Evolutionary conservation across 2,329 filamentous ascomycete species (phyloP).

Genomic region (Emergomyces orientalis): DNA sequence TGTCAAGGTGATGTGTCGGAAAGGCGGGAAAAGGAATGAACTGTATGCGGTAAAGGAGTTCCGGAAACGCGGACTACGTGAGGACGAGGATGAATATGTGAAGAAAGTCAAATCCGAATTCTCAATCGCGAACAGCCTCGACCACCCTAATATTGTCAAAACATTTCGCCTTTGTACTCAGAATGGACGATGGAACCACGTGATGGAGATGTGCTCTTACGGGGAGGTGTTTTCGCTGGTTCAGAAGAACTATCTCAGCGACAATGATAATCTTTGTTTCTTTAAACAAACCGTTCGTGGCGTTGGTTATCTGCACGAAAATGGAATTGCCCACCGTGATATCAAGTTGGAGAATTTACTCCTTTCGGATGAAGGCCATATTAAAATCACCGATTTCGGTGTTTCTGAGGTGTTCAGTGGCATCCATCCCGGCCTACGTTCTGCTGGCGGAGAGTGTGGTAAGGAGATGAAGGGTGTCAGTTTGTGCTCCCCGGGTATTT

Average conservation of each 20-base stretch:
- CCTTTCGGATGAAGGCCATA: slow-evolving; percentile 65
- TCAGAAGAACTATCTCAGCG: slow-evolving; percentile 57
- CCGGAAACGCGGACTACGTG: slow-evolving; percentile 58
- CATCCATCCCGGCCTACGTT: slow-evolving; percentile 66
- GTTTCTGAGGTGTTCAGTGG: slow-evolving; percentile 79
- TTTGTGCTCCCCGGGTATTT: slow-evolving; percentile 68
- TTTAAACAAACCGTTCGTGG: slow-evolving; percentile 86
- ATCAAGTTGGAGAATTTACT: slow-evolving; percentile 85
- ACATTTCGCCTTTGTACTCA: slow-evolving; percentile 68
- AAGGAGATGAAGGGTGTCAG: slow-evolving; percentile 62
- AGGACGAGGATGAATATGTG: slow-evolving; percentile 65
- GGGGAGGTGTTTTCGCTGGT: slow-evolving; percentile 73
- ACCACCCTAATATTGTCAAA: slow-evolving; percentile 81
- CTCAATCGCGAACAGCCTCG: slow-evolving; percentile 72
- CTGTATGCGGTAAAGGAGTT: slow-evolving; percentile 85
- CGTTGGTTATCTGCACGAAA: slow-evolving; percentile 67
- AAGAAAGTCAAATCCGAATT: slow-evolving; percentile 89
- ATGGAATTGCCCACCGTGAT: slow-evolving; percentile 83
- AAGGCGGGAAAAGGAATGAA: slow-evolving; percentile 51
- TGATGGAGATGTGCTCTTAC: slow-evolving; percentile 84
- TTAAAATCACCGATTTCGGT: slow-evolving; percentile 89
- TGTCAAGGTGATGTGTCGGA: slow-evolving; percentile 69
- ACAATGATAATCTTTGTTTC: slow-evolving; percentile 65
- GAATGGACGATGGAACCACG: slow-evolving; percentile 71
- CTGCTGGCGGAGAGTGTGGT: slow-evolving; percentile 64